Percentiles rank a stretch among this genome's conserved stretches.
Evolutionary conservation across 352 stramenopile species (phyloP).

Genomic region (Globisporangium irregulare): DNA sequence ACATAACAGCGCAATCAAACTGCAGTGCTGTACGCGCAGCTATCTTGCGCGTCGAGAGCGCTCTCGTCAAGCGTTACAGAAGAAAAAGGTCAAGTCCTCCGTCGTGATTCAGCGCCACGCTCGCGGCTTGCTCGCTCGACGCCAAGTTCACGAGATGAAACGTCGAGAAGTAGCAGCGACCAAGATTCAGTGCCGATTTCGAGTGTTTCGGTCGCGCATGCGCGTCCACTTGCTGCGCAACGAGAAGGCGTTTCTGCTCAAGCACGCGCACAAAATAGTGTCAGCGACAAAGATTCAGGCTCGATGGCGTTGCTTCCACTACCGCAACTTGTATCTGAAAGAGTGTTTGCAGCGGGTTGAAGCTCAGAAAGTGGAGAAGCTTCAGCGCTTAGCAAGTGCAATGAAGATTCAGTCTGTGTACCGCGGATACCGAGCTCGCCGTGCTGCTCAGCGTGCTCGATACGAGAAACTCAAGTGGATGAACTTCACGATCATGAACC

Average conservation of each 20-base stretch:
- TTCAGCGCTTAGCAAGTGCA: constrained; percentile 40
- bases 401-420: constrained; percentile 61
- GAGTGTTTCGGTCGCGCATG: constrained; percentile 34
- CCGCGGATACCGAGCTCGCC: constrained; percentile 57
- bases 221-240: constrained; percentile 34
- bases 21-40: constrained; percentile 59
- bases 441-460: constrained; percentile 39
- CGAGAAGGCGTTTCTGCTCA: constrained; percentile 32
- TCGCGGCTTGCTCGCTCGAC: constrained; percentile 47
- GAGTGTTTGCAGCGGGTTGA: constrained; percentile 30
- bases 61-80: constrained; percentile 17
- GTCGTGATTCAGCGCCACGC: constrained; percentile 48
- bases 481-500: constrained; percentile 56
- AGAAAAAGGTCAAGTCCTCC: constrained; percentile 22
- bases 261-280: constrained; percentile 21
- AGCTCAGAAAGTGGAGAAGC: constrained; percentile 30
- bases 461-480: constrained; percentile 73
- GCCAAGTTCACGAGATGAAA: constrained; percentile 23
- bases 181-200: constrained; percentile 54
- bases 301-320: constrained; percentile 33
- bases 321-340: constrained; percentile 31
- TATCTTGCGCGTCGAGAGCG: constrained; percentile 53
- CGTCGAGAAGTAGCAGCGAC: constrained; percentile 40
- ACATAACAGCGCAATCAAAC: constrained; percentile 39
- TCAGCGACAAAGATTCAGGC: constrained; percentile 55